phyloP scores from a whole-genome alignment of 192 early-diverging fungal genomes.

The Backusella psychrophila region DNA sequence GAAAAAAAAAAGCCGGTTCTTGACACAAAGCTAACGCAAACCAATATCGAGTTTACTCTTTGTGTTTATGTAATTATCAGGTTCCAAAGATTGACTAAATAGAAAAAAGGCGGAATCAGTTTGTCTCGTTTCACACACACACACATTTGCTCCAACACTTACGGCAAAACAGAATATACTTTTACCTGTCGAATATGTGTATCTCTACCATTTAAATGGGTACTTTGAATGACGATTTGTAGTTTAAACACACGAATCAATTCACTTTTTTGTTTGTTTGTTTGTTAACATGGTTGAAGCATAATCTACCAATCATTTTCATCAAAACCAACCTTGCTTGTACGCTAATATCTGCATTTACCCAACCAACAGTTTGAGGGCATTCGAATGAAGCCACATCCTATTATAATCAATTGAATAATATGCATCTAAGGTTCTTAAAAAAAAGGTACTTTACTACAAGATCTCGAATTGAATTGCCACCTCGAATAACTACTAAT shows the following conservation, averaged over 20 bases:
- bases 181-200: slow-evolving; percentile 79
- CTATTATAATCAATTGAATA: slow-evolving; percentile 14
- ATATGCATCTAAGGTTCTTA: neutral
- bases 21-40: neutral
- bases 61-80: neutral
- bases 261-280: slow-evolving; percentile 27
- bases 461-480: slow-evolving; percentile 65
- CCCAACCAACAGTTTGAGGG: slow-evolving; percentile 65
- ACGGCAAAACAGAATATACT: slow-evolving; percentile 57
- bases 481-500: slow-evolving; percentile 61
- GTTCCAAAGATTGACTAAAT: neutral
- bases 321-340: slow-evolving; percentile 6
- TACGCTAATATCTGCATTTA: slow-evolving; percentile 53
- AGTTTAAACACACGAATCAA: slow-evolving; percentile 62
- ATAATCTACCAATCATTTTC: slow-evolving; percentile 5
- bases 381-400: slow-evolving; percentile 55
- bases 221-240: slow-evolving; percentile 67
- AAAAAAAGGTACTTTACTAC: slow-evolving; percentile 32
- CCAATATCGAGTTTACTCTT: neutral
- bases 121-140: neutral
- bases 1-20: neutral
- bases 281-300: neutral
- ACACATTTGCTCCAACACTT: slow-evolving; percentile 16
- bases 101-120: neutral
- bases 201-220: slow-evolving; percentile 83